These are phyloP conservation scores for Oryza officinalis DNA, from an alignment of 176 grass and related monocot genomes.

Conservation along the genomic window DNA sequence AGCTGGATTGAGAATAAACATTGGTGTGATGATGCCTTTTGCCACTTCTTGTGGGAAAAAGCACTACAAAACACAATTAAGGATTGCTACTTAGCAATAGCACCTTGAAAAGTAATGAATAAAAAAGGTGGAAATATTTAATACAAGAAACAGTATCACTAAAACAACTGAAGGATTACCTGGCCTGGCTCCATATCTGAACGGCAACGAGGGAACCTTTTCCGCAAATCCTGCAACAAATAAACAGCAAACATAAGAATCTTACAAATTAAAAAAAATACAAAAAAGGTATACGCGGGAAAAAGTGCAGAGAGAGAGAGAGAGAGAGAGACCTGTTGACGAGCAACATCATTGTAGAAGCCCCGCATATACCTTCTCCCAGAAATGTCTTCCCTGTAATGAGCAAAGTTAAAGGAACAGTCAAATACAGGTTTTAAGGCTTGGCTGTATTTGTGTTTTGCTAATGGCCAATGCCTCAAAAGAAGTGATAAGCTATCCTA, in stretches of 20 bases:
- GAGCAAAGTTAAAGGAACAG: not conserved
- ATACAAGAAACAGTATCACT: not conserved
- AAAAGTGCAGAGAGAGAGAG: not conserved
- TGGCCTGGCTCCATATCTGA: conserved; percentile 52
- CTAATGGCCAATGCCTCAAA: not conserved
- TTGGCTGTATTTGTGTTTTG: not conserved
- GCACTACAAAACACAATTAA: conserved; percentile 38
- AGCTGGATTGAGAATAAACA: conserved; percentile 91
- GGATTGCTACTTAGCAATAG: conserved; percentile 14
- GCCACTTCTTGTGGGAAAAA: conserved; percentile 79
- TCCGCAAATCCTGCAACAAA: conserved; percentile 57
- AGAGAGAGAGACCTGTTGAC: conserved; percentile 57
- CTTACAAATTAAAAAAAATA: not conserved
- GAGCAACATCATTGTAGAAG: conserved; percentile 70
- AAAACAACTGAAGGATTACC: conserved; percentile 30
- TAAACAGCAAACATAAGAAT: conserved; percentile 16
- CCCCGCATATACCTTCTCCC: conserved; percentile 60
- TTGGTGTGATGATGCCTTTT: conserved; percentile 64
- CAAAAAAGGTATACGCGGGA: not conserved
- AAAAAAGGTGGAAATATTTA: conserved; percentile 1
- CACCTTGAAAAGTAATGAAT: conserved; percentile 8
- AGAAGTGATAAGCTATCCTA: not conserved
- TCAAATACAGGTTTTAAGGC: not conserved
- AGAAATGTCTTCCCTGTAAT: conserved; percentile 76
- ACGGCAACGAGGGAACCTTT: conserved; percentile 51